These are phyloP conservation scores for Parascedosporium putredinis DNA, from an alignment of 2,329 filamentous ascomycete genomes.

Conservation along the genomic window DNA sequence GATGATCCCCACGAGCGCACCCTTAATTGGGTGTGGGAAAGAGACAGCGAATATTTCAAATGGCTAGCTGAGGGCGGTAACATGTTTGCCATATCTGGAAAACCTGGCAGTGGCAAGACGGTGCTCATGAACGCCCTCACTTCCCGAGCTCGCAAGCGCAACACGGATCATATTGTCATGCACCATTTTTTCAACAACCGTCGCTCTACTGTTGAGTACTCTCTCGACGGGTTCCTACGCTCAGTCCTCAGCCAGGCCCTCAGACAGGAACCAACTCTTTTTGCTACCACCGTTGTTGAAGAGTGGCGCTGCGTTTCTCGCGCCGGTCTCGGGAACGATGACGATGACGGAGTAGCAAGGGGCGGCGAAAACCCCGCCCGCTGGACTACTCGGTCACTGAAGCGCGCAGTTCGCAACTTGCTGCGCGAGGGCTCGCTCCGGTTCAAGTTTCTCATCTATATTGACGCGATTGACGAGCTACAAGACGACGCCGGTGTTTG, in stretches of 20 bases:
- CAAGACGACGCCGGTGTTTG: neutral
- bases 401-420: neutral
- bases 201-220: neutral
- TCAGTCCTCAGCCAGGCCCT: neutral
- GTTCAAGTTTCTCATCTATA: neutral
- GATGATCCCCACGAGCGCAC: neutral
- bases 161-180: neutral
- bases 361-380: too few species aligned
- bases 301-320: neutral
- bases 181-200: neutral
- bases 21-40: neutral
- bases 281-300: neutral
- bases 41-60: neutral
- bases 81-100: constrained; percentile 9
- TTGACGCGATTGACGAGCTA: neutral
- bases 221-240: neutral
- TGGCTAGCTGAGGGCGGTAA: constrained; percentile 8
- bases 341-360: neutral
- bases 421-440: neutral
- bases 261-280: neutral
- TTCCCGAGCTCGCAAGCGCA: neutral
- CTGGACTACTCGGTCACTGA: neutral
- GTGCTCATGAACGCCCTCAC: constrained; percentile 10
- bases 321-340: neutral
- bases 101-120: constrained; percentile 12